Evolutionary conservation across 208 protist genomes (phyloP), one percentile per base, ranked within the genome.

Genomic region (Tritrichomonas foetus): DNA sequence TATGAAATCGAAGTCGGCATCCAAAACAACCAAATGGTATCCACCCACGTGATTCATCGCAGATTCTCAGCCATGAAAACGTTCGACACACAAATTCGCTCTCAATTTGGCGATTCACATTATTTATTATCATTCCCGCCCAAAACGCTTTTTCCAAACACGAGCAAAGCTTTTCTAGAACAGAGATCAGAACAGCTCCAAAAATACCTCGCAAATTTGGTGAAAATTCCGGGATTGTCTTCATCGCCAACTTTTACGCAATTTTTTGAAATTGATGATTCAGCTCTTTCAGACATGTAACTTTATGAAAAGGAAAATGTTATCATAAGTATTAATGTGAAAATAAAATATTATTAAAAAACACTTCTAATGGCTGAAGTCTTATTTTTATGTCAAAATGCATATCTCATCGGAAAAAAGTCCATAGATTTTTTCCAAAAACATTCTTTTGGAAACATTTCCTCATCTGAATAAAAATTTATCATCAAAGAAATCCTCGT

Each of bases 1-100:
- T 89, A 89, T 50, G 47, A 49, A n/a, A 57, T 89, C 16, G 47
- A 89, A 89, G 47, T 57, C 57, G 78, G 78, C 33, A 57, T 89
- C 27, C 78, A 89, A 49, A 89, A 89, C 3, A 36, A 89, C 57
- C 33, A 49, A 33, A 30, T 33, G 1, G 78, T 89, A 53, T 39
- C 16, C 39, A 36, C 22, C 0, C 47, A 53, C 39, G 57, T 47
- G 11, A 57, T 57, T 89, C 11, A 53, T n/a, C 20, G 27, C 33
- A 53, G 78, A 61, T 89, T 57, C 57, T 89, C 78, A 53, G 78
- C 78, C 13, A 14, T 89, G 33, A 44, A 89, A 61, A 20, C 44
- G 9, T 57, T 89, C 57, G 78, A 89, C 39, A 16, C 78, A 57
- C 78, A 89, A 89, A 89, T 89, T 33, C 0, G 78, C 1, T 20